Evolutionary conservation across 1,284 basidiomycete genomes (phyloP), one percentile per base, ranked within the genome.

Genomic region (Volvariella surrecta): DNA sequence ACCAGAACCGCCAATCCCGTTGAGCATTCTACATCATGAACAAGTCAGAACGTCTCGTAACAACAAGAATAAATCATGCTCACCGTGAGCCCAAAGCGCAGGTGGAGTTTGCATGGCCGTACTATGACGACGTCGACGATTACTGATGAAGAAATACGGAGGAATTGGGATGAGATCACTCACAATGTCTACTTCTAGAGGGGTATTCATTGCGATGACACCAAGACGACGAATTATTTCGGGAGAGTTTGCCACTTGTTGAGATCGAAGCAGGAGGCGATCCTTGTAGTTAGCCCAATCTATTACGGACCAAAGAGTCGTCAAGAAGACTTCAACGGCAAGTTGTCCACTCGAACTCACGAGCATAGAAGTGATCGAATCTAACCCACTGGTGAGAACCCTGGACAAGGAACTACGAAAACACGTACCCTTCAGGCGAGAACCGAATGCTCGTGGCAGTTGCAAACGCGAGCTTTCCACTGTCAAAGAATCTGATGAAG

Each of bases 151-250:
- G 28, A 7, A 38, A 16, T 38, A 9, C 38, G 21, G n/a, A 15
- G n/a, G 21, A 17, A 18, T 31, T n/a, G 34, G 34, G 8, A n/a
- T 6, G 34, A n/a, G 8, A n/a, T 6, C 15, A 62, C 63, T 16
- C 37, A 66, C 64, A 43, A 70, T 68, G 46, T 71, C 70, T 4
- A 74, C 68, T 53, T 74, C 72, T 7, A 74, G 58, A 1, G 72
- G 71, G 0, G 72, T 74, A 52, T 75, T 73, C 70, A 73, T 73
- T 1, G 71, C 71, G 31, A 73, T 73, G 42, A 73, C 58, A 46
- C 72, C 72, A 10, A 74, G 58, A 0, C 72, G 60, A 13, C 72
- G 58, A 45, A 74, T 73, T 43, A 74, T 61, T 50, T 75, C 73
- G 1, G 72, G 71, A 1, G 71, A 66, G 53, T 74, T 75, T 43